Evolutionary conservation across 495 filamentous ascomycete genomes (phyloP).

Genomic region (Bryoglossum gracile): DNA sequence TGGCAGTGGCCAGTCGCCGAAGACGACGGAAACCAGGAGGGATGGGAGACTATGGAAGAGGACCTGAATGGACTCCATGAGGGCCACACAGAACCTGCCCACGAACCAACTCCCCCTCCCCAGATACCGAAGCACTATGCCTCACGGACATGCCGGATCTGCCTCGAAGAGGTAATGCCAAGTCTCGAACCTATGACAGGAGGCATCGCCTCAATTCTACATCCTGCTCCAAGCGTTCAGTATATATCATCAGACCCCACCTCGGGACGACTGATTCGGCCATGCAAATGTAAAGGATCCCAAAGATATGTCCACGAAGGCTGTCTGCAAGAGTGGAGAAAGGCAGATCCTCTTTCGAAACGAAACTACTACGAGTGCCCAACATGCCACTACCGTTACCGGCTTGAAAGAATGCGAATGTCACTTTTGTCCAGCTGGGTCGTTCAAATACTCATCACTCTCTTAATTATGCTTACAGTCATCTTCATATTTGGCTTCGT

Average conservation of each 20-base stretch:
- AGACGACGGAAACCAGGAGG: background rate
- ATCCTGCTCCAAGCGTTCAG: slow-evolving; percentile 52
- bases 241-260: slow-evolving; percentile 74
- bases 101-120: slow-evolving; percentile 25
- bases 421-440: slow-evolving; percentile 62
- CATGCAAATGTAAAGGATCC: slow-evolving; percentile 88
- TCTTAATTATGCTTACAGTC: slow-evolving; percentile 60
- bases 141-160: slow-evolving; percentile 82
- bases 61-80: slow-evolving; percentile 4
- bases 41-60: background rate
- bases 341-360: slow-evolving; percentile 55
- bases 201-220: slow-evolving; percentile 54
- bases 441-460: slow-evolving; percentile 57
- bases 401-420: slow-evolving; percentile 69
- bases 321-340: slow-evolving; percentile 84
- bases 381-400: slow-evolving; percentile 82
- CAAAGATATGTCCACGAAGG: slow-evolving; percentile 92
- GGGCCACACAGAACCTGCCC: background rate
- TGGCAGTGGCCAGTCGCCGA: slow-evolving; percentile 16
- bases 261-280: slow-evolving; percentile 74
- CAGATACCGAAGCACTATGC: slow-evolving; percentile 46
- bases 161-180: slow-evolving; percentile 74
- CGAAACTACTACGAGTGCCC: slow-evolving; percentile 81
- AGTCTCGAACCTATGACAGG: slow-evolving; percentile 62
- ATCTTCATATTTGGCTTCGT: slow-evolving; percentile 76